A percentile compares a stretch with the other conserved stretches of the same genome.
Evolutionary conservation across 108 stramenopile genomes (phyloP).

Genomic region (Chaetoceros tenuissimus): DNA sequence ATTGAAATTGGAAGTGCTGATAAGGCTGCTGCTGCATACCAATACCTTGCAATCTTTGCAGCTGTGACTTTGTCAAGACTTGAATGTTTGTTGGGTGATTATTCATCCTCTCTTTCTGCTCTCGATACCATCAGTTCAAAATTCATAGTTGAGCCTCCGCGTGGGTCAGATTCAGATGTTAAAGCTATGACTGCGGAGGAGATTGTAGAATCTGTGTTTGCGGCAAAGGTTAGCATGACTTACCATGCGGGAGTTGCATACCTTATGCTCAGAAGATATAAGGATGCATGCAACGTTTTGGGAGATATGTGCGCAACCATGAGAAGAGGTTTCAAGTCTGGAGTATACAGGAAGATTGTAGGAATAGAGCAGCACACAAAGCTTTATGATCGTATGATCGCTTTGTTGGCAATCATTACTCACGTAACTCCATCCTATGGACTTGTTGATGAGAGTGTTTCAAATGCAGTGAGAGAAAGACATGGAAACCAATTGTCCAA

Average conservation of each 20-base stretch:
- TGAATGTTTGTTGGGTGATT: conserved; percentile 95
- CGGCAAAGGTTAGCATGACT: conserved; percentile 76
- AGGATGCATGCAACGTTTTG: conserved; percentile 75
- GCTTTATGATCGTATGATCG: conserved; percentile 82
- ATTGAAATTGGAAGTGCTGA: conserved; percentile 51
- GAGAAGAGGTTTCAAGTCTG: conserved; percentile 72
- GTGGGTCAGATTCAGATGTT: conserved; percentile 21
- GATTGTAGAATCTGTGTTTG: conserved; percentile 65
- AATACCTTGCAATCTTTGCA: conserved; percentile 89
- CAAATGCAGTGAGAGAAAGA: conserved; percentile 70
- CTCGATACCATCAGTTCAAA: conserved; percentile 54
- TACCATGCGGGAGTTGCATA: conserved; percentile 93
- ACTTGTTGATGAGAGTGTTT: conserved; percentile 68
- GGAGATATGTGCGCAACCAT: conserved; percentile 68
- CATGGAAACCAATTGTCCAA: conserved; percentile 76
- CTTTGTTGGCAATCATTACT: conserved; percentile 72
- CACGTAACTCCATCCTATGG: conserved; percentile 46
- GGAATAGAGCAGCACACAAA: conserved; percentile 76
- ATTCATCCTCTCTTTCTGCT: conserved; percentile 65
- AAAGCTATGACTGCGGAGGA: conserved; percentile 49
- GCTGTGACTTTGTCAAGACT: conserved; percentile 86
- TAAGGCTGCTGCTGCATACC: conserved; percentile 51
- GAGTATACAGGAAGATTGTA: conserved; percentile 26
- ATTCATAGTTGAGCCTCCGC: conserved; percentile 17
- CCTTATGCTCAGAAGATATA: conserved; percentile 92